These are phyloP conservation scores for Mucor racemosus DNA, from an alignment of 371 early-diverging fungal genomes.

Conservation along the genomic window DNA sequence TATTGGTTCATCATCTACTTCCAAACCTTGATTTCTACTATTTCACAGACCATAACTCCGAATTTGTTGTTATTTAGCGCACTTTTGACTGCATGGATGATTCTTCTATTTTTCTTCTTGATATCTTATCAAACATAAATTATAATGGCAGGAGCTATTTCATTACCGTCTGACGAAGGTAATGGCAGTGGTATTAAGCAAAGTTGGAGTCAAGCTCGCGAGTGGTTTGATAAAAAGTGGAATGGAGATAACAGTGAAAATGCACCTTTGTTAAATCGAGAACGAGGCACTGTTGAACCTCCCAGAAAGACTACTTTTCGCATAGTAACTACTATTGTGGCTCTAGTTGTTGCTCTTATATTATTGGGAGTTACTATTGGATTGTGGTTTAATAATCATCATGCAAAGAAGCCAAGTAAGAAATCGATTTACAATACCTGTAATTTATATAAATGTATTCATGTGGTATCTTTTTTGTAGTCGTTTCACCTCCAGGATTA, in stretches of 20 bases:
- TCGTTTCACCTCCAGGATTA: background rate
- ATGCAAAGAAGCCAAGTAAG: conserved; percentile 9
- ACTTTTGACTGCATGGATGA: background rate
- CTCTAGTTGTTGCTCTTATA: conserved; percentile 26
- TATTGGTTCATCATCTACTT: background rate
- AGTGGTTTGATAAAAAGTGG: conserved; percentile 56
- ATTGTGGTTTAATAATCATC: conserved; percentile 34
- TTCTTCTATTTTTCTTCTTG: conserved; percentile 1
- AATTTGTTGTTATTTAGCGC: background rate
- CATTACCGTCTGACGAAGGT: conserved; percentile 4
- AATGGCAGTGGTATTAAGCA: background rate
- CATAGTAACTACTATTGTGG: conserved; percentile 20
- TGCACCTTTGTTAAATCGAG: conserved; percentile 37
- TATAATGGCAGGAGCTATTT: conserved; percentile 14
- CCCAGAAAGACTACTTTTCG: conserved; percentile 30
- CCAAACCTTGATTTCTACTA: background rate
- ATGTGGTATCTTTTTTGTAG: background rate
- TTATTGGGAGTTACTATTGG: conserved; percentile 56
- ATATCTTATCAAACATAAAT: conserved; percentile 1
- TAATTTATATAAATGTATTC: background rate
- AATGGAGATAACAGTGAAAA: conserved; percentile 55
- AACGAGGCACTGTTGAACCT: conserved; percentile 36
- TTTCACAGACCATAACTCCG: background rate
- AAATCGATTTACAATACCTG: background rate
- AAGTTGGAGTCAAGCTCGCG: conserved; percentile 19